These are phyloP conservation scores for Chlamydomonas sphaeroides DNA, from an alignment of 139 green algal genomes.

Conservation along the genomic window DNA sequence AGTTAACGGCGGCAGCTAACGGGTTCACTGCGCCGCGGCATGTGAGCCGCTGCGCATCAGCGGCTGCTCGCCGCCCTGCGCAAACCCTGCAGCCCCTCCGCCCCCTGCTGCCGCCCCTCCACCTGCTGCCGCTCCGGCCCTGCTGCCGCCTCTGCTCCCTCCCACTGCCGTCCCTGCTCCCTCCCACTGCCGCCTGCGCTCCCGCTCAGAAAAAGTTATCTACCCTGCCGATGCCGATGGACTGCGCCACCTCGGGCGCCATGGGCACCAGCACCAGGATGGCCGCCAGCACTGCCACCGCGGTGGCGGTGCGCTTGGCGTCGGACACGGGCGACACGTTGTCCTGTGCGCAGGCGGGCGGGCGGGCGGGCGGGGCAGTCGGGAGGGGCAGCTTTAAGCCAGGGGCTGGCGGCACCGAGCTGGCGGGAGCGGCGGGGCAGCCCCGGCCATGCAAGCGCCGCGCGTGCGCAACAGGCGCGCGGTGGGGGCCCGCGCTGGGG, in stretches of 20 bases:
- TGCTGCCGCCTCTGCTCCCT: not conserved
- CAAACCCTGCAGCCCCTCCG: not conserved
- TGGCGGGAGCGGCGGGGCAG: too few relatives aligned
- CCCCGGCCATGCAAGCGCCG: too few relatives aligned
- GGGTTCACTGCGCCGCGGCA: too few relatives aligned
- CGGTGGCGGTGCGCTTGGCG: slow-evolving; percentile 56
- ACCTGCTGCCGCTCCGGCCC: not conserved
- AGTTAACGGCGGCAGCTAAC: too few relatives aligned
- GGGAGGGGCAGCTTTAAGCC: not conserved
- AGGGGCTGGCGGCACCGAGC: too few relatives aligned
- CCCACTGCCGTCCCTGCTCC: not conserved
- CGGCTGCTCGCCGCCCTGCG: too few relatives aligned
- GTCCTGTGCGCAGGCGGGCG: slow-evolving; percentile 45
- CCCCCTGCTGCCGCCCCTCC: too few relatives aligned
- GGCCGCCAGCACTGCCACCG: slow-evolving; percentile 61
- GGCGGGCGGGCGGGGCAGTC: not conserved
- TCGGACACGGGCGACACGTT: slow-evolving; percentile 62
- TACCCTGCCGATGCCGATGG: slow-evolving; percentile 19
- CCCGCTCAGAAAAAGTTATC: slow-evolving; percentile 19
- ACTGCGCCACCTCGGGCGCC: slow-evolving; percentile 61
- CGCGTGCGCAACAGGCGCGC: too few relatives aligned
- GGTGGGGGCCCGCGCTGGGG: too few relatives aligned
- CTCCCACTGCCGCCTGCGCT: not conserved
- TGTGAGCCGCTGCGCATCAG: too few relatives aligned
- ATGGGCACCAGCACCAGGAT: slow-evolving; percentile 79